Evolutionary conservation across 169 alveolate genomes (phyloP).

Genomic region (Amoebophrya sp.): DNA sequence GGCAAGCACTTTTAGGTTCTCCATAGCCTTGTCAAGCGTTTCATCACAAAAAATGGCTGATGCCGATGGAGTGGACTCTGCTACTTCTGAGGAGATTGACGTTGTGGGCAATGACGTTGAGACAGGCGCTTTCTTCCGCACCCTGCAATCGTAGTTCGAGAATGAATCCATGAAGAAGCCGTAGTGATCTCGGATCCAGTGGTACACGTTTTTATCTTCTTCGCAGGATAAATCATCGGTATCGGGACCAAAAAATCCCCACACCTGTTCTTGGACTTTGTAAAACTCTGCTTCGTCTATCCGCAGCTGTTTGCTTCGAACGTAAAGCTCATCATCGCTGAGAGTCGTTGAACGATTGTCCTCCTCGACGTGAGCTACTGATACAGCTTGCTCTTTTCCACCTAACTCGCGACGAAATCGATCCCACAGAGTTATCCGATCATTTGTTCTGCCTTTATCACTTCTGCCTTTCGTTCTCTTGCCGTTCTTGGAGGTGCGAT

Average conservation of each 20-base stretch:
- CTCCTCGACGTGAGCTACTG: neutral
- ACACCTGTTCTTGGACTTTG: neutral
- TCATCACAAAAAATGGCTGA: too few species aligned
- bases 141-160: neutral
- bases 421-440: too few species aligned
- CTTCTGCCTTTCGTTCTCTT: too few species aligned
- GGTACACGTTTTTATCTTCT: slow-evolving; percentile 16
- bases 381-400: neutral
- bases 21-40: neutral
- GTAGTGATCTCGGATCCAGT: neutral
- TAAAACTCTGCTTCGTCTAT: neutral
- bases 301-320: neutral
- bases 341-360: neutral
- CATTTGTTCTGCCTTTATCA: too few species aligned
- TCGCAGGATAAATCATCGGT: neutral
- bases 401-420: too few species aligned
- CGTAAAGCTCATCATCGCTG: neutral
- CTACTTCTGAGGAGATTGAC: too few species aligned
- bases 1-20: neutral
- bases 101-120: too few species aligned
- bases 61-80: too few species aligned
- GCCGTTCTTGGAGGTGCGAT: too few species aligned
- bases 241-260: neutral
- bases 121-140: neutral
- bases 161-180: neutral